Evolutionary conservation across 192 early-diverging fungal species (phyloP), one percentile per base, ranked within the genome.

Genomic region (Gaertneriomyces semiglobifer): DNA sequence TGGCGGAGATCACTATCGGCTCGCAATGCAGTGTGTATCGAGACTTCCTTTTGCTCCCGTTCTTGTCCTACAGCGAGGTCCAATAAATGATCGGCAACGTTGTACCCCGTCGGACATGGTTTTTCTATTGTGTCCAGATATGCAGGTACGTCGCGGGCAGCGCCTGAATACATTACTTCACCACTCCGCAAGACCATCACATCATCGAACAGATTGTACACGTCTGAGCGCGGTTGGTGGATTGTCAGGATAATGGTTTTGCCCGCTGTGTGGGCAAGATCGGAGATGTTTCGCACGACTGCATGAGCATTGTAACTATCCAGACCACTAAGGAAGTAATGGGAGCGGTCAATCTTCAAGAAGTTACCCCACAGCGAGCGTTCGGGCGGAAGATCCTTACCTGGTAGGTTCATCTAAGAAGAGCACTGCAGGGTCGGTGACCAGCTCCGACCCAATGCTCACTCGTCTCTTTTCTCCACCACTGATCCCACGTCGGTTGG

Each of bases 191-290:
- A 68, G 50, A 95, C 68, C 40, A 92, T 80, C 5, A 93, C 83
- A 60, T 89, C 83, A 79, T 94, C 90, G 74, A 95, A 94, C 25
- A 89, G 77, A 16, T 80, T 79, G 76, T 88, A 94, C 51, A 93
- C 84, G 58, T 91, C 86, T 5, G 88, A 89, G 46, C 84, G 82
- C 18, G 94, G 94, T 74, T 95, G 93, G 70, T 97, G 94, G 63
- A 97, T 92, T 6, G 90, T 92, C 73, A 92, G 88, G 18, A 97
- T 76, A 7, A 93, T 83, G 6, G 90, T 90, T 25, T 86, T 87
- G 39, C 80, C 72, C 10, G 78, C 75, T 39, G 77, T 75, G 44
- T 78, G 71, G 2, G 88, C 84, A 20, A 92, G 76, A 54, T 80
- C 74, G 53, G 78, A 74, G 56, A 89, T 81, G 14, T 84, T 78